Base-by-base conservation (phyloP, 108 stramenopile species). In the Parmales sp. region DNA sequence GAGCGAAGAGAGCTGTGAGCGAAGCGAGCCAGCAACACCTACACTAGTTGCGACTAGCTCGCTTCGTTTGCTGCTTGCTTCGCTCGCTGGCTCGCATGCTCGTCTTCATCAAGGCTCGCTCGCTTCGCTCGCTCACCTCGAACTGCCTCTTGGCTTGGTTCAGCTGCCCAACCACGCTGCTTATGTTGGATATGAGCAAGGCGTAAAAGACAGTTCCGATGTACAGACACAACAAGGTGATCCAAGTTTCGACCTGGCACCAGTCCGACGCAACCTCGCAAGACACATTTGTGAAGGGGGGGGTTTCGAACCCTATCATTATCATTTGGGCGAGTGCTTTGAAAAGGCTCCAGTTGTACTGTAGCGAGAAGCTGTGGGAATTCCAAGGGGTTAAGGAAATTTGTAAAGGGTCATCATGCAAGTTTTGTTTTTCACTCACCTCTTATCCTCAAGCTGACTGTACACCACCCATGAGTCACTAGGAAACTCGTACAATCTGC, bases 241-340 rank as follows among this genome's bases (percentile, higher is more conserved):
- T 70, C 84, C 84, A 85, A 39, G 79, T 63, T 68, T 85, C 84
- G 9, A 85, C 76, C 19, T 54, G 54, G 64, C 84, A 85, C 84
- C 84, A 85, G 19, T 80, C 67, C 16, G 75, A 51, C 37, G 60
- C 66, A 19, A 74, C 51, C 29, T 80, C 78, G 51, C 84, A 85
- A 50, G 74, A 75, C 60, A 65, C 78, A 46, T 78, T 85, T 25
- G 82, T 82, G 51, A 82, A 80, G 71, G 84, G 82, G 9, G 84
- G 84, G 5, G 84, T 85, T 69, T 85, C 80, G 66, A 85, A 85
- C 28, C 84, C 84, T 65, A 85, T 82, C 80, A 80, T 82, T 31
- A 85, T 82, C 84, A 85, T 85, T 44, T 85, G 84, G 26, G 80
- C 81, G 54, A 85, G 54, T 23, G 84, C 84, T 67, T 85, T 85